Evolutionary conservation across 2,329 filamentous ascomycete genomes (phyloP).

Genomic region (Calonectria hongkongensis): DNA sequence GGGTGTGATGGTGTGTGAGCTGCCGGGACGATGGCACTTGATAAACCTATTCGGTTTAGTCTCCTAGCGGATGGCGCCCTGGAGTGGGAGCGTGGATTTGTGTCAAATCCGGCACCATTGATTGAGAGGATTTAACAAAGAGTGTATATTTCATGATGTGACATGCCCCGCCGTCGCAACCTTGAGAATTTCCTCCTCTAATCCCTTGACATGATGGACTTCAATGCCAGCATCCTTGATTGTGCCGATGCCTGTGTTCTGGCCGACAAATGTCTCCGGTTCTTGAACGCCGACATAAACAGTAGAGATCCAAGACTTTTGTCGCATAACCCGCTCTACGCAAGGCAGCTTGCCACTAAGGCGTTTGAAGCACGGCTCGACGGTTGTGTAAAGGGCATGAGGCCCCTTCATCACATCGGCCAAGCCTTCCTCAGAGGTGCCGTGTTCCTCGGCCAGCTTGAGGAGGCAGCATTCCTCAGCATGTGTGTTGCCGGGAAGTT

Average conservation of each 20-base stretch:
- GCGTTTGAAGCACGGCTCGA: constrained; percentile 88
- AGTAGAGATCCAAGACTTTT: constrained; percentile 78
- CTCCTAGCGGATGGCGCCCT: too few relatives aligned
- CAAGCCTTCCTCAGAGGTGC: constrained; percentile 73
- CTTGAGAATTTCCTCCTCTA: constrained; percentile 87
- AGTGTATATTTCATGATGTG: constrained; percentile 35
- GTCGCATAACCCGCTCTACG: constrained; percentile 83
- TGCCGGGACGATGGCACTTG: too few relatives aligned
- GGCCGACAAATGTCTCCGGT: constrained; percentile 90
- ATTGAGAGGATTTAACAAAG: background rate
- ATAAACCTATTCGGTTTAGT: too few relatives aligned
- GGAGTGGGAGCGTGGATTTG: too few relatives aligned
- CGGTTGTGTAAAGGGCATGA: constrained; percentile 87
- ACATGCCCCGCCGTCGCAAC: constrained; percentile 89
- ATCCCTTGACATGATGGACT: constrained; percentile 82
- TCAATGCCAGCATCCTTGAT: constrained; percentile 83
- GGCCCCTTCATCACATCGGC: constrained; percentile 59
- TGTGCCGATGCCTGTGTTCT: constrained; percentile 83
- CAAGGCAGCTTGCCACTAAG: constrained; percentile 86
- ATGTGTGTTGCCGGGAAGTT: constrained; percentile 94
- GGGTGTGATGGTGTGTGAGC: too few relatives aligned
- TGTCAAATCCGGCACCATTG: background rate
- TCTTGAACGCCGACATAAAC: constrained; percentile 94
- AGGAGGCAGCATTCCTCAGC: constrained; percentile 94
- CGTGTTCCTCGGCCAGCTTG: constrained; percentile 76